Conservation (phyloP, 768 basidiomycete species). For the Omphalotus guepiniiformis region DNA sequence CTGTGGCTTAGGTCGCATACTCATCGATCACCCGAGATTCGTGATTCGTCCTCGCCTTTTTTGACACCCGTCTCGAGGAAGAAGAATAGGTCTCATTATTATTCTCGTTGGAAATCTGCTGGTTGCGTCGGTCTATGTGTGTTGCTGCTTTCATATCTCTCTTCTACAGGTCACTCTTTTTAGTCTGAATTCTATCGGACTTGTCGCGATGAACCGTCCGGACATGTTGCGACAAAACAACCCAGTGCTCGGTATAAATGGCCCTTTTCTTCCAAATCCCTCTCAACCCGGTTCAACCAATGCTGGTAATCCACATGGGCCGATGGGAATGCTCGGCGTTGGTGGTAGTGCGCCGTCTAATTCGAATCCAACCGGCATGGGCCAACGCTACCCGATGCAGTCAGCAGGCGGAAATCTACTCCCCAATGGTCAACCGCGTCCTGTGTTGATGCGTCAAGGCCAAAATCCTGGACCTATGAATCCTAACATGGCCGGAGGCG, state of each 20-base stretch:
- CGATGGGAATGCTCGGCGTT: slow-evolving; percentile 35
- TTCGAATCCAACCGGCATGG: slow-evolving; percentile 16
- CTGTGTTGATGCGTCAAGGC: neutral
- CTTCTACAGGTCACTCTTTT: slow-evolving; percentile 9
- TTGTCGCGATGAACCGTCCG: slow-evolving; percentile 46
- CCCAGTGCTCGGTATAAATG: slow-evolving; percentile 32
- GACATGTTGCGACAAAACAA: slow-evolving; percentile 45
- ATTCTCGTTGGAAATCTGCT: no score
- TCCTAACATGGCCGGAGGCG: slow-evolving; percentile 6
- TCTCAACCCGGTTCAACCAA: slow-evolving; percentile 32
- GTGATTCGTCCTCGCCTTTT: no score
- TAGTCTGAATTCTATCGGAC: slow-evolving; percentile 5
- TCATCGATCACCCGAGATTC: no score
- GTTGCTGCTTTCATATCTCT: no score
- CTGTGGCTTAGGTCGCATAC: slow-evolving; percentile 13
- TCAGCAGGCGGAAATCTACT: neutral
- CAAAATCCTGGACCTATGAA: slow-evolving; percentile 16
- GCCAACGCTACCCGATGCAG: no score
- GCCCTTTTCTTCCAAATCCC: slow-evolving; percentile 34
- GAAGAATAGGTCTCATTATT: no score
- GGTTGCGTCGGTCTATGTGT: no score
- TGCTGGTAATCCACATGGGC: slow-evolving; percentile 25
- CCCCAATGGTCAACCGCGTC: slow-evolving; percentile 17
- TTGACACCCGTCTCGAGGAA: no score
- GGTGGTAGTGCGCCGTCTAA: slow-evolving; percentile 25